Percentiles rank a stretch among this genome's conserved stretches.
phyloP scores from a whole-genome alignment of 2,329 filamentous ascomycete species.

The Penicillium freii region DNA sequence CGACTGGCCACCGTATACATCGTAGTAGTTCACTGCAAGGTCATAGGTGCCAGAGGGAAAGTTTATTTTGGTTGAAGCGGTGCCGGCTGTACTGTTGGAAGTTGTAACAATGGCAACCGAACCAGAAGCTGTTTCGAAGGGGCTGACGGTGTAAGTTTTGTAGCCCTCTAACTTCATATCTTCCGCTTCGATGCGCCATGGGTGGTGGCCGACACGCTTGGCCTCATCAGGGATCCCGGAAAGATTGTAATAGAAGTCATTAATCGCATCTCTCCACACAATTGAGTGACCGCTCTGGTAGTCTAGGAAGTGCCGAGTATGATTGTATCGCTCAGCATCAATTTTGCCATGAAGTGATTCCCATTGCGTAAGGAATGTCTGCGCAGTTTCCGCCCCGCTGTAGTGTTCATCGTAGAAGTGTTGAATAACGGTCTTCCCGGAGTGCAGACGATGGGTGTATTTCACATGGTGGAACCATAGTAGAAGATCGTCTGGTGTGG shows the following conservation, averaged over 20 bases:
- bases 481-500: conserved; percentile 65
- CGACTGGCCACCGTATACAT: conserved; percentile 59
- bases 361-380: conserved; percentile 57
- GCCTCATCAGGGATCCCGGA: conserved; percentile 59
- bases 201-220: conserved; percentile 59
- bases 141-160: conserved; percentile 52
- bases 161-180: conserved; percentile 62
- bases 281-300: conserved; percentile 70
- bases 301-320: conserved; percentile 57
- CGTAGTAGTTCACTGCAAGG: conserved; percentile 66
- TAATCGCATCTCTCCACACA: conserved; percentile 68
- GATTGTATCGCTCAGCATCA: conserved; percentile 59
- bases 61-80: conserved; percentile 47
- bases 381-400: conserved; percentile 57
- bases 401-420: conserved; percentile 66
- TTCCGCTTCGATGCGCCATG: conserved; percentile 68
- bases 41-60: conserved; percentile 59
- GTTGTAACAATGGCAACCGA: conserved; percentile 56
- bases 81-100: conserved; percentile 53
- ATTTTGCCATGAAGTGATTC: conserved; percentile 54
- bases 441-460: conserved; percentile 62
- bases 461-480: conserved; percentile 74
- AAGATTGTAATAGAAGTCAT: conserved; percentile 61
- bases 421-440: conserved; percentile 66
- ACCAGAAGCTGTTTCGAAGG: conserved; percentile 61